These are phyloP conservation scores for Ophiostoma ips DNA, from an alignment of 2,329 filamentous ascomycete genomes.

Conservation along the genomic window DNA sequence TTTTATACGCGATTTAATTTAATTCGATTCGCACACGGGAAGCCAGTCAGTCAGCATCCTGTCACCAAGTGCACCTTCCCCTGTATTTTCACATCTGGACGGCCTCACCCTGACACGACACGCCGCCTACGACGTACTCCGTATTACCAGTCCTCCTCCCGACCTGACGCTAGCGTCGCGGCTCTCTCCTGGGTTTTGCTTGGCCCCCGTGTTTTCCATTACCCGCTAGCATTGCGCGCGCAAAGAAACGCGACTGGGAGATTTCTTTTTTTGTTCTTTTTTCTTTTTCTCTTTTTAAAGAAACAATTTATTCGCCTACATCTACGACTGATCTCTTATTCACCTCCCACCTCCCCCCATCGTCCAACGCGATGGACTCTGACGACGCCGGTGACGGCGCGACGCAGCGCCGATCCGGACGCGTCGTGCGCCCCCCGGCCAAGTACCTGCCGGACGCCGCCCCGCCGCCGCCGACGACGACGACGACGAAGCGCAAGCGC, in stretches of 20 bases:
- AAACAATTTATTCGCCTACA: no score
- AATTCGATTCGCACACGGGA: neutral
- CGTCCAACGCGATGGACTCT: slow-evolving; percentile 4
- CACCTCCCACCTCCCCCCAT: no score
- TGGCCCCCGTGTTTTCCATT: neutral
- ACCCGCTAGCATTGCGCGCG: neutral
- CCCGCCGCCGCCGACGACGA: slow-evolving; percentile 21
- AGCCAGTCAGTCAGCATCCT: slow-evolving; percentile 6
- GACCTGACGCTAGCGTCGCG: no score
- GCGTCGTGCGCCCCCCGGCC: slow-evolving; percentile 46
- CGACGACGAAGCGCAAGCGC: slow-evolving; percentile 45
- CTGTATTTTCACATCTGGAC: neutral
- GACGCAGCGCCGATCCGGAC: slow-evolving; percentile 51
- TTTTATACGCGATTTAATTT: slow-evolving; percentile 7
- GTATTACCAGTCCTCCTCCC: no score
- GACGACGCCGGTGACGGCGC: slow-evolving; percentile 5
- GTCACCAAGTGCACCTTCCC: neutral
- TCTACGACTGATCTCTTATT: no score
- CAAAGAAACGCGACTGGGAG: neutral
- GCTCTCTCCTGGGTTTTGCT: no score
- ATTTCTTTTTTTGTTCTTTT: no score
- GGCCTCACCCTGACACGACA: neutral
- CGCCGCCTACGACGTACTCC: no score
- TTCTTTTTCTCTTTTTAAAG: no score
- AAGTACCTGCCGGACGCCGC: slow-evolving; percentile 44